Percentiles rank a stretch among this genome's conserved stretches.
Conservation (phyloP, 2,329 filamentous ascomycete genomes). For the Clonostachys chloroleuca region DNA sequence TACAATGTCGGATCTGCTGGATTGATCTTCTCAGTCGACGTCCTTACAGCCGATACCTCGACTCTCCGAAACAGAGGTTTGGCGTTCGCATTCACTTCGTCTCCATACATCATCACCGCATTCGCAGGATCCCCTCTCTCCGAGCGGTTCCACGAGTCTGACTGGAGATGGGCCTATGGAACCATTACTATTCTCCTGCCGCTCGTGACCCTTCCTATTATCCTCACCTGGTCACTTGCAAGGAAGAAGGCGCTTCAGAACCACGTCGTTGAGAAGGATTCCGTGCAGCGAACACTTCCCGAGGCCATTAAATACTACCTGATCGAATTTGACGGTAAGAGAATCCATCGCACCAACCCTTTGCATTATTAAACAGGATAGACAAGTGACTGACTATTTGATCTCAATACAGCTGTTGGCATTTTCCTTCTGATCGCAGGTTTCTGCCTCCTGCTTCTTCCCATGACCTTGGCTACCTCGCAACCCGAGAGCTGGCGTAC, state of each 20-base stretch:
- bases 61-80: slow-evolving; percentile 18
- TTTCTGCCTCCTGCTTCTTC: slow-evolving; percentile 55
- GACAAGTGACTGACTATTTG: too few relatives aligned
- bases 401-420: slow-evolving; percentile 26
- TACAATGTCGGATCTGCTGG: slow-evolving; percentile 53
- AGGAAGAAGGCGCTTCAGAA: too few relatives aligned
- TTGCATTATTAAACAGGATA: too few relatives aligned
- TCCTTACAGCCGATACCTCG: slow-evolving; percentile 60
- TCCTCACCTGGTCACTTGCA: neutral
- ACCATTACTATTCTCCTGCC: slow-evolving; percentile 54
- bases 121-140: slow-evolving; percentile 17
- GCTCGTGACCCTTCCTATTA: slow-evolving; percentile 17
- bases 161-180: slow-evolving; percentile 36
- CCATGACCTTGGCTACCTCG: slow-evolving; percentile 46
- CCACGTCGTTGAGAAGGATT: too few relatives aligned
- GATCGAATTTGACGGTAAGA: too few relatives aligned
- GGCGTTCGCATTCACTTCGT: slow-evolving; percentile 18
- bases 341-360: too few relatives aligned
- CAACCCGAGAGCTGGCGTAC: slow-evolving; percentile 42
- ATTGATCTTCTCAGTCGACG: slow-evolving; percentile 51
- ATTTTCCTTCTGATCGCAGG: slow-evolving; percentile 48
- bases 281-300: too few relatives aligned
- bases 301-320: too few relatives aligned
- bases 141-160: slow-evolving; percentile 10
- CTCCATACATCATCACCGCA: slow-evolving; percentile 27